Conservation (phyloP, 495 filamentous ascomycete species). For the Diplogelasinospora grovesii region DNA sequence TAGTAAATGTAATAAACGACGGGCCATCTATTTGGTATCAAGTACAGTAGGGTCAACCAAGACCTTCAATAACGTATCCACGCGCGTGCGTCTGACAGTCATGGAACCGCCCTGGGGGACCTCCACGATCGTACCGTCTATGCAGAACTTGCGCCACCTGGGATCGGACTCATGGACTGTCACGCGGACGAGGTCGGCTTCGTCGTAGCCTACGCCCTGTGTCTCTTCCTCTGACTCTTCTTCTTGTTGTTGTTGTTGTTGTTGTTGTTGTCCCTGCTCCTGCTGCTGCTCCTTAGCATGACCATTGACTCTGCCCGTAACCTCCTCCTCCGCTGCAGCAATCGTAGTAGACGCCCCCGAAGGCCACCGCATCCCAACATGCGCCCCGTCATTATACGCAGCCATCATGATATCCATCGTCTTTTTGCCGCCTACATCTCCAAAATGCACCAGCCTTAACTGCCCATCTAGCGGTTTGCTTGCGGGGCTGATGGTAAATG, state of each 20-base stretch:
- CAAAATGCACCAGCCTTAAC: constrained; percentile 69
- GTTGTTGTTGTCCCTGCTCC: constrained; percentile 14
- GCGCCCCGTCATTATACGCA: constrained; percentile 68
- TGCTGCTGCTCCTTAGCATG: background rate
- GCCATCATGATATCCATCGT: constrained; percentile 68
- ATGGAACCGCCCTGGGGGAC: constrained; percentile 67
- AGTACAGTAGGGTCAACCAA: constrained; percentile 26
- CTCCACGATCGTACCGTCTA: constrained; percentile 80
- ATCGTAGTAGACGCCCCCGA: no score
- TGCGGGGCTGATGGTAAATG: constrained; percentile 69
- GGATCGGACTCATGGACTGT: constrained; percentile 56
- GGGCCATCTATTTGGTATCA: constrained; percentile 3
- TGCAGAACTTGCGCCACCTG: constrained; percentile 75
- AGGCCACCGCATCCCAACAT: constrained; percentile 46
- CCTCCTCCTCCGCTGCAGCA: no score
- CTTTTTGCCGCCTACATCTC: constrained; percentile 50
- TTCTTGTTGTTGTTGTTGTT: no score
- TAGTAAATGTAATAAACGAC: no score
- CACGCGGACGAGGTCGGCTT: constrained; percentile 56
- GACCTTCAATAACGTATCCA: constrained; percentile 24
- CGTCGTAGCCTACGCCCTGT: constrained; percentile 56
- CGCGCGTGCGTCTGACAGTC: constrained; percentile 43
- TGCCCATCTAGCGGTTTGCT: constrained; percentile 59
- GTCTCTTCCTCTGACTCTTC: constrained; percentile 18
- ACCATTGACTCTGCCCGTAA: no score